Percentiles rank a stretch among this genome's conserved stretches.
Conservation (phyloP, 176 grass and related monocot genomes). For the Ananas comosus region DNA sequence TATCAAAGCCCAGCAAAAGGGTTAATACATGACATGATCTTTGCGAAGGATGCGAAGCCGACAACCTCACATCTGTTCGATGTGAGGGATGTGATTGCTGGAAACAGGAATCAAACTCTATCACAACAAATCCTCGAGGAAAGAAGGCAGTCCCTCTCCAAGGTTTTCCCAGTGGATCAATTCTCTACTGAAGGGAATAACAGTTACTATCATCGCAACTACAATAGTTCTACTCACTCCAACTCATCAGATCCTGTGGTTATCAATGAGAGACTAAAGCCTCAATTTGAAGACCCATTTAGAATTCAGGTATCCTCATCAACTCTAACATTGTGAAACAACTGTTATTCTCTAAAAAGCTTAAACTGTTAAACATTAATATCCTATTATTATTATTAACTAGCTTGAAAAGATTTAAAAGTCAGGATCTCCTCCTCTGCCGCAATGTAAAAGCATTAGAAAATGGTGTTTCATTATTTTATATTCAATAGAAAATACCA, state of each 20-base stretch:
- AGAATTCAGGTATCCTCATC: constrained; percentile 15
- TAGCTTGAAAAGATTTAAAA: no score
- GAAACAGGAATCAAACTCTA: not conserved
- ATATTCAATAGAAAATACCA: no score
- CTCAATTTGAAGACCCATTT: constrained; percentile 26
- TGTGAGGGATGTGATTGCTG: constrained; percentile 28
- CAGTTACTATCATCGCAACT: constrained; percentile 7
- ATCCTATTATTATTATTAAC: no score
- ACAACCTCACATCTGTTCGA: constrained; percentile 33
- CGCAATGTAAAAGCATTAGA: no score
- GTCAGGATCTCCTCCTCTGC: no score
- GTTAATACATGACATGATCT: constrained; percentile 44
- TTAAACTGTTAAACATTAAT: not conserved
- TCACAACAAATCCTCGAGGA: constrained; percentile 15
- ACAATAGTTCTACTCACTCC: not conserved
- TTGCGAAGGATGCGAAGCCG: constrained; percentile 34
- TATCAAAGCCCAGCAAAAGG: constrained; percentile 37
- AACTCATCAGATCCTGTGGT: constrained; percentile 29
- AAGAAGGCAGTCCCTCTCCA: not conserved
- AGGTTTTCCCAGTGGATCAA: constrained; percentile 14
- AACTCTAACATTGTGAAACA: not conserved
- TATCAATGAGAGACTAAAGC: constrained; percentile 32
- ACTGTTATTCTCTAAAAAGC: no score
- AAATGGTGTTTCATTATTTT: no score
- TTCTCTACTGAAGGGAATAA: not conserved